Percentiles rank a stretch among this genome's conserved stretches.
Evolutionary conservation across 108 stramenopile genomes (phyloP).

Genomic region (Fistulifera pelliculosa): DNA sequence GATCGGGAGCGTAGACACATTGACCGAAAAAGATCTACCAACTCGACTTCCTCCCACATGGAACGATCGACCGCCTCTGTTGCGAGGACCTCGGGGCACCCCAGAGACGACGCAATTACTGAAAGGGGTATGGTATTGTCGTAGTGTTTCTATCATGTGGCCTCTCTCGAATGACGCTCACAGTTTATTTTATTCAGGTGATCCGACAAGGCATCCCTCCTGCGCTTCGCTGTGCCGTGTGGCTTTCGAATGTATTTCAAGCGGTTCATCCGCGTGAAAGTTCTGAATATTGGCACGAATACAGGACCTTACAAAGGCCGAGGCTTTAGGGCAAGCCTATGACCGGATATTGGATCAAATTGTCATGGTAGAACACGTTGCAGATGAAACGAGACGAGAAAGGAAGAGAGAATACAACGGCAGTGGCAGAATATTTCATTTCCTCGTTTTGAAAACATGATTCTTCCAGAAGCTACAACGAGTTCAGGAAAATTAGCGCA

Average conservation of each 20-base stretch:
- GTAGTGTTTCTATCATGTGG: background rate
- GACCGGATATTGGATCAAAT: constrained; percentile 13
- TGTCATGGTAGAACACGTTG: constrained; percentile 29
- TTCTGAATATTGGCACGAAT: constrained; percentile 38
- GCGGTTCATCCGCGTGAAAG: constrained; percentile 46
- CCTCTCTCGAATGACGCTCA: background rate
- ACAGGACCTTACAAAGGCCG: constrained; percentile 44
- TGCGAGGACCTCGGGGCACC: constrained; percentile 6
- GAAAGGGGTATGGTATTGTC: constrained; percentile 19
- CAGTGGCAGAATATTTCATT: constrained; percentile 11
- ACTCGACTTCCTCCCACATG: constrained; percentile 29
- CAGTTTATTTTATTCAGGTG: constrained; percentile 24
- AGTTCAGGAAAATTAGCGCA: background rate
- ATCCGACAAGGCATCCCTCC: constrained; percentile 63
- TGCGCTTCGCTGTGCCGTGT: constrained; percentile 74
- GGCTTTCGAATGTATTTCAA: constrained; percentile 64
- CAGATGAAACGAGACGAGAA: constrained; percentile 5
- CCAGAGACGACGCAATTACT: constrained; percentile 28
- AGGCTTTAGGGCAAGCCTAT: constrained; percentile 37
- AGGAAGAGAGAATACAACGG: constrained; percentile 13
- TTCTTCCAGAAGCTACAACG: background rate
- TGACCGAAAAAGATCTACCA: constrained; percentile 20
- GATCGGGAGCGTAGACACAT: constrained; percentile 31
- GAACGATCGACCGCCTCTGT: constrained; percentile 34
- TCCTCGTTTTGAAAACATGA: constrained; percentile 6